phyloP scores from a whole-genome alignment of 345 rosid species.

The Punica granatum region DNA sequence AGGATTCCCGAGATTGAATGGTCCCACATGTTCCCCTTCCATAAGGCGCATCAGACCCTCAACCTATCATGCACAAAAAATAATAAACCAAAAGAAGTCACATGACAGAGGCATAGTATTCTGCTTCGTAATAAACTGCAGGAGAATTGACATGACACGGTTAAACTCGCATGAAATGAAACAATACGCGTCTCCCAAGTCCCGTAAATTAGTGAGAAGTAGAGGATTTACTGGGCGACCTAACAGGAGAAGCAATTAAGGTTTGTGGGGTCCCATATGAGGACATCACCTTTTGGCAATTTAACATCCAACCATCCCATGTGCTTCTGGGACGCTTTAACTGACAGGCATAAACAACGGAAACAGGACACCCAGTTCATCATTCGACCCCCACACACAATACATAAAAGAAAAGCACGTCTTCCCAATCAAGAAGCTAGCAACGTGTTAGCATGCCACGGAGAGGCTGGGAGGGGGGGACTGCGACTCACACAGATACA shows the following conservation, averaged over 20 bases:
- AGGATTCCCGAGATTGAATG: slow-evolving; percentile 94
- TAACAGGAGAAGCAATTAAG: neutral
- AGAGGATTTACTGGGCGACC: neutral
- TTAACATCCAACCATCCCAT: neutral
- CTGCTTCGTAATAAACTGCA: neutral
- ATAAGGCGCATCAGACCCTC: slow-evolving; percentile 96
- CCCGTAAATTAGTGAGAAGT: neutral
- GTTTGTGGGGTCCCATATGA: neutral
- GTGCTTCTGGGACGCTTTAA: neutral
- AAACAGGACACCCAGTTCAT: neutral
- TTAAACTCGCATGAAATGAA: neutral
- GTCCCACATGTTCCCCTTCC: slow-evolving; percentile 99
- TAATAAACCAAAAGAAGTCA: neutral
- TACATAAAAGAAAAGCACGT: neutral
- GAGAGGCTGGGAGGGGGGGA: too few relatives aligned
- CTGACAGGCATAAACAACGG: neutral
- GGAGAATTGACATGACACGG: neutral
- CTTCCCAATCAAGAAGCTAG: too few relatives aligned
- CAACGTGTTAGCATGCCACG: too few relatives aligned
- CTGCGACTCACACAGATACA: too few relatives aligned
- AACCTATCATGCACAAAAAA: slow-evolving; percentile 44
- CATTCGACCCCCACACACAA: neutral
- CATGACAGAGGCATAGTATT: neutral
- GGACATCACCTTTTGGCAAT: neutral
- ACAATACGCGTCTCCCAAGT: neutral